Base-by-base conservation (phyloP, 2,329 filamentous ascomycete species). In the Apiospora rasikravindrae region DNA sequence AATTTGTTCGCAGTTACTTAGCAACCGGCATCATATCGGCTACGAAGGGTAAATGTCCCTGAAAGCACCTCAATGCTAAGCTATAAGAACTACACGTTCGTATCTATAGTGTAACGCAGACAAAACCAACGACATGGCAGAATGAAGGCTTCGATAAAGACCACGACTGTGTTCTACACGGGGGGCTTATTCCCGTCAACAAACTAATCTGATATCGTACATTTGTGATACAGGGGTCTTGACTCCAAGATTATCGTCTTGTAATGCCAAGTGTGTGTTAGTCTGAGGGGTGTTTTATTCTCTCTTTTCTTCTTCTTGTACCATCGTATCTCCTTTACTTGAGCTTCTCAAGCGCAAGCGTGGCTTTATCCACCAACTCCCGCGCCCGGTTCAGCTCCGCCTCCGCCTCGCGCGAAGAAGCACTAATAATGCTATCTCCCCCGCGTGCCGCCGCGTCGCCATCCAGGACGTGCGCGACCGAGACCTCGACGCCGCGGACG, bases 401-500 rank as follows among this genome's bases (percentile, higher is more conserved):
- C 49, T 76, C 82, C 24, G 77, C 79, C 45, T 77, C 76, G 24
- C 75, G 29, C 10, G 33, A 3, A 4, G 57, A n/a, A n/a, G 19
- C 2, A 4, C 11, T 40, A 10, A 3, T 4, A 7, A 6, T 10
- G 19, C 7, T 22, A 1, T 8, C 10, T 0, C 73, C 8, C 61
- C 44, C 66, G 66, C 69, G 70, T 69, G 5, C 73, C 74, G 19
- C 73, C 24, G 67, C 70, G 4, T 51, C 51, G 45, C 66, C 73
- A 8, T 64, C 82, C 22, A 92, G 78, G 26, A 87, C 84, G 13
- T 84, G 80, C 0, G 81, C 84, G 37, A 91, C 82, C 67, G 85
- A 88, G 64, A 84, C 81, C 78, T 92, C 90, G 1, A 87, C 86
- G 5, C 83, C 87, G 71, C 88, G 82, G 8, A 92, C 85, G 6